Percentiles rank a stretch among this genome's conserved stretches.
These are phyloP conservation scores for Urochloa ruziziensis DNA, from an alignment of 176 grass and related monocot genomes.

Conservation along the genomic window DNA sequence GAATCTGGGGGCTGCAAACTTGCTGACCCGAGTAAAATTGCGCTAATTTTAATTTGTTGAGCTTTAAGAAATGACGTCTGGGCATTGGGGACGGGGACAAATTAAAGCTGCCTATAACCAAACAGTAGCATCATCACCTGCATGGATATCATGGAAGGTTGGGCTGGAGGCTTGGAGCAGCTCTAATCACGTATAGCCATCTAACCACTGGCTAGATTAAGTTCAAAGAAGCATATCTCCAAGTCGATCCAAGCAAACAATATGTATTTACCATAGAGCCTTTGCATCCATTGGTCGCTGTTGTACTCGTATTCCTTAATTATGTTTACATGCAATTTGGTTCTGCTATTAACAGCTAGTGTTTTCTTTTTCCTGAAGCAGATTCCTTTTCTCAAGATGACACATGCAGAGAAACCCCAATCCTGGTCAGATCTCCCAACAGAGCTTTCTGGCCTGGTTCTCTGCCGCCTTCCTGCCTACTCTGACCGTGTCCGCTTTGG, in stretches of 20 bases:
- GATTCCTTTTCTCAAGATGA: neutral
- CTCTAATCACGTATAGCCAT: neutral
- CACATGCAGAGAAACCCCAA: neutral
- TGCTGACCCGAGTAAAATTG: neutral
- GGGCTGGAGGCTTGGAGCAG: neutral
- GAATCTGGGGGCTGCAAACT: neutral
- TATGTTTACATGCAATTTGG: neutral
- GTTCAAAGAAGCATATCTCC: neutral
- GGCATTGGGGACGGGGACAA: too few species aligned
- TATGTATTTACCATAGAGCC: neutral
- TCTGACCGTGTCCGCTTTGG: neutral
- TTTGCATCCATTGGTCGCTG: neutral
- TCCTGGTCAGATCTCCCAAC: conserved; percentile 11
- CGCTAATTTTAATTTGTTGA: neutral
- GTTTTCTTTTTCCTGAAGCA: neutral
- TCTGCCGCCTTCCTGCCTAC: neutral
- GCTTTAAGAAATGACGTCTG: neutral
- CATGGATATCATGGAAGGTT: neutral
- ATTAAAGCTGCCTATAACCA: too few species aligned
- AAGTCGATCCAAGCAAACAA: neutral
- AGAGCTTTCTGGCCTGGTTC: conserved; percentile 12
- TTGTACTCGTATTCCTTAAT: neutral
- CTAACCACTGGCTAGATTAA: neutral
- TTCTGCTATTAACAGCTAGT: neutral
- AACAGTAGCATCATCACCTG: neutral